Evolutionary conservation across 305 asterid genomes (phyloP), one percentile per base, ranked within the genome.

Genomic region (Solanum chacoense): DNA sequence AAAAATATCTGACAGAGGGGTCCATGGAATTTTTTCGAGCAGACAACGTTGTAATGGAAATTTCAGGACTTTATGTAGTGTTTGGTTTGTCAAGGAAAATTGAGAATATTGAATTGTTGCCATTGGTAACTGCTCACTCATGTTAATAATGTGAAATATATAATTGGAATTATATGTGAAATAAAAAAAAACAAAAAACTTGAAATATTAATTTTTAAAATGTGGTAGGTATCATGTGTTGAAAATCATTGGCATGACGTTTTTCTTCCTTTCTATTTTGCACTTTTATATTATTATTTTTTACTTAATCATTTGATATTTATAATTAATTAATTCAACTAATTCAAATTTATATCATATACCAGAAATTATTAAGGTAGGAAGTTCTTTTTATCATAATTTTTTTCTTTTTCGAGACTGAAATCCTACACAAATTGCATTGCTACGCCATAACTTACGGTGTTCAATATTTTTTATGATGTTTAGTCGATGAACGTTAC

Each of bases 141-240:
- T 90, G 88, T 88, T 91, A 42, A 40, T 87, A 89, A 88, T 90
- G 90, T 93, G 93, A 91, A 80, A 88, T 76, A 78, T 37, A n/a
- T 78, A 32, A 9, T 5, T 93, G 93, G 87, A 85, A 86, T 36
- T 81, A 31, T 83, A 50, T 10, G 22, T 31, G 73, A 83, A 50
- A 31, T 31, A 83, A 83, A 83, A 83, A 59, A 20, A 55, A 59
- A 1, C 16, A 50, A 83, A 29, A 81, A 45, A 42, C 3, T 45
- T 81, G 38, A 45, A 45, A 83, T 50, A 83, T 50, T 11, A 83
- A 83, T 45, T 11, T 83, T 50, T 11, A 18, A 31, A 83, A 50
- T 20, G 85, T 42, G 37, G 69, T 80, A 14, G 11, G 69, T 18
- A 40, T 50, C 86, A 83, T 83, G 40, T 83, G 86, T 50, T 31